Conservation (phyloP, 2,329 filamentous ascomycete genomes). For the Aureobasidium namibiae region DNA sequence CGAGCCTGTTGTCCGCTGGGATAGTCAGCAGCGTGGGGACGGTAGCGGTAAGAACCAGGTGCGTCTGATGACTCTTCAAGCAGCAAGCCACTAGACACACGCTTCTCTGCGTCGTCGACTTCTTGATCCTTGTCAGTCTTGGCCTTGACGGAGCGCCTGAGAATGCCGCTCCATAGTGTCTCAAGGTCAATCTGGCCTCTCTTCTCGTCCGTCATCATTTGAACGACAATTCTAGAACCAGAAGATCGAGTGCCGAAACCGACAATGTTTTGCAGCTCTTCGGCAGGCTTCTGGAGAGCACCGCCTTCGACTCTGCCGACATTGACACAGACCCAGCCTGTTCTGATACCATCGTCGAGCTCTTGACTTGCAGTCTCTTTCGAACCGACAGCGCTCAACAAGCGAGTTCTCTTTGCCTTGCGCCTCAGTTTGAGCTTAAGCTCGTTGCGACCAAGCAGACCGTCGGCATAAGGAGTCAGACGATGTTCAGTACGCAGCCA, state of each 20-base stretch:
- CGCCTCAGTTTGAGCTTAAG: conserved; percentile 78
- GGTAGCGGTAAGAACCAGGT: background rate
- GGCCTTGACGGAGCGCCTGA: conserved; percentile 34
- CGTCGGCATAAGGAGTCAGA: conserved; percentile 72
- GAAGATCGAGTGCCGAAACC: conserved; percentile 61
- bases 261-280: conserved; percentile 47
- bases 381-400: conserved; percentile 65
- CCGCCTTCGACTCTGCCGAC: conserved; percentile 65
- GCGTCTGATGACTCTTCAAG: background rate
- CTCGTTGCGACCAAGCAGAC: conserved; percentile 81
- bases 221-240: conserved; percentile 58
- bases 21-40: background rate
- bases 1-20: conserved; percentile 3
- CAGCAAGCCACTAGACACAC: conserved; percentile 1
- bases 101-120: conserved; percentile 9
- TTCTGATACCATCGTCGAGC: conserved; percentile 77
- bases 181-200: conserved; percentile 59
- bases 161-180: conserved; percentile 48
- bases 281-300: conserved; percentile 37
- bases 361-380: conserved; percentile 48
- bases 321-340: conserved; percentile 95
- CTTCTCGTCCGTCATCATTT: conserved; percentile 65
- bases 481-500: conserved; percentile 70
- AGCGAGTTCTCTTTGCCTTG: conserved; percentile 70
- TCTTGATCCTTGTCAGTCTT: conserved; percentile 16